Conservation (phyloP, 352 stramenopile genomes). For the Pythium volutum region DNA sequence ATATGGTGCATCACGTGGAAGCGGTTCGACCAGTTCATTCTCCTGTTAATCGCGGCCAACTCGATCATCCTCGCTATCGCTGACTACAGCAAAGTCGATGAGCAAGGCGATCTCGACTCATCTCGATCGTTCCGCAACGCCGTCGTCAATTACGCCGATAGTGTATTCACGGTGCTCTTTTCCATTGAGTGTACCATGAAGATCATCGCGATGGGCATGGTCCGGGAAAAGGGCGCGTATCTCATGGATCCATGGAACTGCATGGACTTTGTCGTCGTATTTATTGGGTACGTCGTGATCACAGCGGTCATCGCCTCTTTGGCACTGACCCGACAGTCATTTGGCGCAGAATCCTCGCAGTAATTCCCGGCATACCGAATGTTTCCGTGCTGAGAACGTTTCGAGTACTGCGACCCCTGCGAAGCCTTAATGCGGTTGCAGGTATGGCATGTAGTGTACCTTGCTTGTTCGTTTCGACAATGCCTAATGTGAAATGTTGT, state of each 20-base stretch:
- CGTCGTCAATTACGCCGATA: constrained; percentile 57
- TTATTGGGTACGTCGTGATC: constrained; percentile 51
- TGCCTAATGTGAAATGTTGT: background rate
- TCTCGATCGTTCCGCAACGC: constrained; percentile 43
- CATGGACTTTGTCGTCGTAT: constrained; percentile 90
- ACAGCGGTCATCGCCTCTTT: background rate
- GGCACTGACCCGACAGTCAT: background rate
- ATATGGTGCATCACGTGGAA: constrained; percentile 75
- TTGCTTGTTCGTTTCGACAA: background rate
- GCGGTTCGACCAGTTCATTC: constrained; percentile 80
- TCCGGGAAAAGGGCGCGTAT: constrained; percentile 70
- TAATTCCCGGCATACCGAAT: constrained; percentile 64
- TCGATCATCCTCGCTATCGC: constrained; percentile 77
- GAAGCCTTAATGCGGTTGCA: constrained; percentile 57
- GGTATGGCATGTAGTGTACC: constrained; percentile 24
- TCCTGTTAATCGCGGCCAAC: constrained; percentile 82
- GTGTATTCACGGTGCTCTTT: constrained; percentile 69
- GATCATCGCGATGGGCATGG: constrained; percentile 82
- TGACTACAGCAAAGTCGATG: constrained; percentile 66
- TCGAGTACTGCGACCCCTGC: constrained; percentile 53
- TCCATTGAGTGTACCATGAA: constrained; percentile 89
- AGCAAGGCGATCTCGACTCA: constrained; percentile 36
- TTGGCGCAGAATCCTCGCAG: constrained; percentile 44
- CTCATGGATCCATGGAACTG: constrained; percentile 88
- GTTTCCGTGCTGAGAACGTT: constrained; percentile 59